Base-by-base conservation (phyloP, 129 eudicot genomes). In the Rutidosis leptorrhynchoides region DNA sequence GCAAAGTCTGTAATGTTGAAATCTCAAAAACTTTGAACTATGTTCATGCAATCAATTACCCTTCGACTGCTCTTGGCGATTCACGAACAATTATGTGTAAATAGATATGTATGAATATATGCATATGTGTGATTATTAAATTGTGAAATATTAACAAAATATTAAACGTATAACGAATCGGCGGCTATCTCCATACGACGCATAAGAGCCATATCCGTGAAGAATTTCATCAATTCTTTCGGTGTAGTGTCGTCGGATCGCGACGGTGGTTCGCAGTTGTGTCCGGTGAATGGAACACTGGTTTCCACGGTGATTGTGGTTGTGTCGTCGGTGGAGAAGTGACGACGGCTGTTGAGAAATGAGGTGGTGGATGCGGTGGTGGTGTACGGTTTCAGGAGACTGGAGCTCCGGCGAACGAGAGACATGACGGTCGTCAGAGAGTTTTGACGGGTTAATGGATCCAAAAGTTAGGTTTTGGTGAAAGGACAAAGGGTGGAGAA, bases 161-260 rank as follows among this genome's bases (percentile, higher is more conserved):
- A n/a, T n/a, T n/a, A n/a, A n/a, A n/a, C n/a, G 80, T 94, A 94
- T 24, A 93, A 82, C 7, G 99, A 93, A 64, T 93, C 99, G 6
- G 96, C 91, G 6, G 97, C 97, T 82, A 93, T 93, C 82, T 93
- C 99, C 95, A 89, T 89, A 8, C 96, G 96, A 22, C 96, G 95
- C 99, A 93, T 94, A 14, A 66, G 26, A 0, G 97, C 88, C 99
- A 94, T 94, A 67, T 82, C 93, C 28, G 80, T 77, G 82, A 89
- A 94, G 82, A 89, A 89, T 23, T 68, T 72, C 86, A 94, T 83
- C 71, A 94, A 88, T 28, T 94, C 99, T 3, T 58, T 35, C 0
- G 96, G 86, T 4, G 86, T 60, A n/a, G 99, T 94, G 2, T 80
- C 86, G 28, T 89, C 73, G 58, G 95, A 52, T 80, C 95, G 82